Conservation (phyloP, 768 basidiomycete genomes). For the Glaciozyma antarctica region DNA sequence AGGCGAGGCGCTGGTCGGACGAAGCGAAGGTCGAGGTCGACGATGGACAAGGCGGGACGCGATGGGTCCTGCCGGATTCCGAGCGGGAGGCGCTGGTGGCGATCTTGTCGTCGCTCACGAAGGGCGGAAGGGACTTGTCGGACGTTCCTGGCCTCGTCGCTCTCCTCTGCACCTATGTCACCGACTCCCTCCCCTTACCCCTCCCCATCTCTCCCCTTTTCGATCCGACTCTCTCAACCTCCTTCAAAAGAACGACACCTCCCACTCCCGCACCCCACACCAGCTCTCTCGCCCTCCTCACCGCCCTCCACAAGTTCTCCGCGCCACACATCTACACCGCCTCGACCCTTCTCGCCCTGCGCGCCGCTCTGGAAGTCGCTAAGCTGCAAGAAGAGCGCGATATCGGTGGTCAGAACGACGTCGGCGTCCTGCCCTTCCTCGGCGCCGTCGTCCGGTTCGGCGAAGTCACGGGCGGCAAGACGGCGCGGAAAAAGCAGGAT, state of each 20-base stretch:
- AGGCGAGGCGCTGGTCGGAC: conserved; percentile 28
- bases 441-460: conserved; percentile 33
- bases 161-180: conserved; percentile 31
- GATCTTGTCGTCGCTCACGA: conserved; percentile 26
- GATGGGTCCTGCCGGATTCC: conserved; percentile 8
- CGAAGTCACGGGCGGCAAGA: conserved; percentile 26
- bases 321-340: conserved; percentile 31
- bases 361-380: conserved; percentile 29
- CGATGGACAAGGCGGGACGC: conserved; percentile 16
- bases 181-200: conserved; percentile 26
- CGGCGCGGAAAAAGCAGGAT: neutral
- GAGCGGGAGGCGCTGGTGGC: conserved; percentile 32
- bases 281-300: conserved; percentile 32
- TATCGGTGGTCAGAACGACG: conserved; percentile 27
- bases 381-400: conserved; percentile 30
- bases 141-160: conserved; percentile 33
- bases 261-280: conserved; percentile 22
- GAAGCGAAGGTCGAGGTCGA: conserved; percentile 23
- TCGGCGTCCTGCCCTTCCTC: conserved; percentile 32
- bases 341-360: conserved; percentile 25
- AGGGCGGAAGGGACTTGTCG: conserved; percentile 33
- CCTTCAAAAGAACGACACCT: conserved; percentile 29
- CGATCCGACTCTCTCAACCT: conserved; percentile 32
- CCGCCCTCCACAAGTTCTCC: conserved; percentile 35
- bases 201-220: conserved; percentile 29